phyloP scores from a whole-genome alignment of 2,329 filamentous ascomycete genomes.

The Dothistroma septosporum region DNA sequence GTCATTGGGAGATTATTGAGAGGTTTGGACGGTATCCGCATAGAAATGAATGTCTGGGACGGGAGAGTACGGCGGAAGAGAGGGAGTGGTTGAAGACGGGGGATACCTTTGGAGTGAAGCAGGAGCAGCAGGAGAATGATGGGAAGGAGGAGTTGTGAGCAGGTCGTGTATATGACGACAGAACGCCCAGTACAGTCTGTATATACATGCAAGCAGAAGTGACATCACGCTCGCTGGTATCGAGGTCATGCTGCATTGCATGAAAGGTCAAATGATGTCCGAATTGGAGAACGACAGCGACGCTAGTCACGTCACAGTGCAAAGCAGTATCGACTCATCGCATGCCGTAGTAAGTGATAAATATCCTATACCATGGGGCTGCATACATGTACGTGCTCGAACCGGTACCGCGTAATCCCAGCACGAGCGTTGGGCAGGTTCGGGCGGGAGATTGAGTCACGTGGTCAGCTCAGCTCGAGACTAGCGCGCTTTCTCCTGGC shows the following conservation, averaged over 20 bases:
- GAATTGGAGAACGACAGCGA: too few relatives aligned
- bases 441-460: background rate
- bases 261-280: too few relatives aligned
- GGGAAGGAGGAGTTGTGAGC: background rate
- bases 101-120: slow-evolving; percentile 40
- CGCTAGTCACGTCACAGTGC: too few relatives aligned
- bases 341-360: too few relatives aligned
- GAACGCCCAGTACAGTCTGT: too few relatives aligned
- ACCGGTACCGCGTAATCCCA: too few relatives aligned
- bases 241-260: too few relatives aligned
- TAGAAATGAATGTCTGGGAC: slow-evolving; percentile 50
- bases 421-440: too few relatives aligned
- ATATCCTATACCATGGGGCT: too few relatives aligned
- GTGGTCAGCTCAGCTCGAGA: background rate
- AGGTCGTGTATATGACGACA: background rate
- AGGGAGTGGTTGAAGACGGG: slow-evolving; percentile 46
- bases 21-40: slow-evolving; percentile 59
- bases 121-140: slow-evolving; percentile 15
- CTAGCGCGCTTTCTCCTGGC: background rate
- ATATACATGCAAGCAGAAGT: background rate
- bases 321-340: too few relatives aligned
- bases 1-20: slow-evolving; percentile 50
- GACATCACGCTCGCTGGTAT: too few relatives aligned
- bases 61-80: slow-evolving; percentile 50
- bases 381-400: too few relatives aligned